A percentile compares a stretch with the other conserved stretches of the same genome.
Conservation (phyloP, 164 flowering plant species). For the Liriodendron chinense region DNA sequence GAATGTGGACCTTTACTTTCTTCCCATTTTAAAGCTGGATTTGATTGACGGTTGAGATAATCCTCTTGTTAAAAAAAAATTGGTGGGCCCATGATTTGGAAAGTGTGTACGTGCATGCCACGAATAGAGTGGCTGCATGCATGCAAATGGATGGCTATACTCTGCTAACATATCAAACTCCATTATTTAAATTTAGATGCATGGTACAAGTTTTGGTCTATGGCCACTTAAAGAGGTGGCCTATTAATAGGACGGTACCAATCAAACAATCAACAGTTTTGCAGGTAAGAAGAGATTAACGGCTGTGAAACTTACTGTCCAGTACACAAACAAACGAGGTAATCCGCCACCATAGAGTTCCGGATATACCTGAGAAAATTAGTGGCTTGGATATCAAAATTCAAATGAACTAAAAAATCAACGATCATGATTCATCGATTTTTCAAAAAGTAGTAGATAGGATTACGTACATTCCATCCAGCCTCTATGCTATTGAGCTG, state of each 20-base stretch:
- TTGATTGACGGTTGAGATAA: background rate
- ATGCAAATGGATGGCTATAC: too few relatives aligned
- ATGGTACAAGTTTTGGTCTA: too few relatives aligned
- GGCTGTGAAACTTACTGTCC: background rate
- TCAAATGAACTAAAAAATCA: too few relatives aligned
- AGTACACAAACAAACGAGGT: background rate
- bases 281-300: background rate
- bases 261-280: too few relatives aligned
- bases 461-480: conserved; percentile 78
- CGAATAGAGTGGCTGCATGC: too few relatives aligned
- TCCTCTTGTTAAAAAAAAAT: too few relatives aligned
- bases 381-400: background rate
- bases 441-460: background rate
- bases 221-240: too few relatives aligned
- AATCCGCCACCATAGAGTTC: background rate
- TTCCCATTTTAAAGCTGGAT: background rate
- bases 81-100: too few relatives aligned
- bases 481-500: conserved; percentile 83
- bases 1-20: background rate
- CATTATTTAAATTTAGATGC: too few relatives aligned
- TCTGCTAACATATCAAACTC: too few relatives aligned
- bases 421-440: background rate
- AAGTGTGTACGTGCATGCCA: too few relatives aligned
- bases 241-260: too few relatives aligned
- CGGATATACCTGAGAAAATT: background rate